phyloP scores from a whole-genome alignment of 805 yeast genomes.

The Wickerhamiella sorbophila region DNA sequence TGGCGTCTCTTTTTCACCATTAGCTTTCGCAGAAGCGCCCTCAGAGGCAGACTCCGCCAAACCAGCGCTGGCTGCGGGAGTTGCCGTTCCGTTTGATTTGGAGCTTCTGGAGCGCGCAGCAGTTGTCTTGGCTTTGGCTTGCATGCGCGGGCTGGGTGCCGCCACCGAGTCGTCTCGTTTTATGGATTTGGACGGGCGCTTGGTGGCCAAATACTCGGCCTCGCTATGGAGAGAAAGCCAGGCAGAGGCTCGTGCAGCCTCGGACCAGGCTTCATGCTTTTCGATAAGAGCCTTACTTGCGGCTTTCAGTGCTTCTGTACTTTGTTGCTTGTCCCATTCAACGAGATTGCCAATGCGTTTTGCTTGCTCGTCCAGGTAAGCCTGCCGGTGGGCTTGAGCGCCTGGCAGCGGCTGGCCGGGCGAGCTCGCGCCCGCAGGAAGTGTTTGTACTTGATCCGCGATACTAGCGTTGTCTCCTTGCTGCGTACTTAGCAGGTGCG shows the following conservation, averaged over 20 bases:
- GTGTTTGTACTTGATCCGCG: constrained; percentile 1
- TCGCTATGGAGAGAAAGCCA: background rate
- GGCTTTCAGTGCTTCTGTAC: background rate
- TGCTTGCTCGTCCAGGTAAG: background rate
- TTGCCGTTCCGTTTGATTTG: background rate
- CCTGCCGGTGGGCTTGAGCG: background rate
- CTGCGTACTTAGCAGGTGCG: constrained; percentile 9
- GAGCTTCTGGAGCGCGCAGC: background rate
- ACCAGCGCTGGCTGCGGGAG: background rate
- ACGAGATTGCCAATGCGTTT: background rate
- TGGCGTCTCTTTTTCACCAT: background rate
- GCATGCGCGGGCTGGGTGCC: background rate
- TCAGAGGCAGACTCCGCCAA: background rate
- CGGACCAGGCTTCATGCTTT: background rate
- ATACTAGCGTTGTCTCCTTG: background rate
- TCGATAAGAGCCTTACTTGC: background rate
- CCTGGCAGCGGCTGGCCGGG: constrained; percentile 1
- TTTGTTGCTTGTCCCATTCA: background rate
- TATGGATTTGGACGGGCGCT: background rate
- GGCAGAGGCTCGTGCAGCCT: background rate
- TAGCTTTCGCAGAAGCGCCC: background rate
- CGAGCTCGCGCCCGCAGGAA: constrained; percentile 2
- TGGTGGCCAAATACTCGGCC: background rate
- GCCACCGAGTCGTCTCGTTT: background rate
- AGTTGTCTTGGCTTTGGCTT: background rate